A percentile compares a stretch with the other conserved stretches of the same genome.
These are phyloP conservation scores for Guyanaporus albipodus DNA, from an alignment of 768 basidiomycete species.

Conservation along the genomic window DNA sequence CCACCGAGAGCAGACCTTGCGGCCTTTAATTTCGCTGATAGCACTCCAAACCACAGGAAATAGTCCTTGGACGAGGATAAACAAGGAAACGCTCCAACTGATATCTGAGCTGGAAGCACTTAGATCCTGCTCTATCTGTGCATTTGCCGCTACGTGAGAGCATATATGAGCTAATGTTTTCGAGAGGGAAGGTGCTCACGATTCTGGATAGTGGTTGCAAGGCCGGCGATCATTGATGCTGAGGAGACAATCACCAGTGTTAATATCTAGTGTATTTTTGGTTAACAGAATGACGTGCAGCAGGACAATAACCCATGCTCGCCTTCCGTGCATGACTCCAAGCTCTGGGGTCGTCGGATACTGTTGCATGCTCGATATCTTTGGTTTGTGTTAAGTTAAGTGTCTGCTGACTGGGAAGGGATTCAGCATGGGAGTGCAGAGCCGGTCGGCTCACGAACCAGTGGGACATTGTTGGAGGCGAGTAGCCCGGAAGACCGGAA, in stretches of 20 bases:
- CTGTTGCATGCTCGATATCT: slow-evolving; percentile 38
- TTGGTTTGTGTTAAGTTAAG: not conserved
- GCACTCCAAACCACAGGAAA: slow-evolving; percentile 68
- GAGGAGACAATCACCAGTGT: slow-evolving; percentile 27
- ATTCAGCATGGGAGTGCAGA: not conserved
- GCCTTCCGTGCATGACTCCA: slow-evolving; percentile 60
- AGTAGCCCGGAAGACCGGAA: not conserved
- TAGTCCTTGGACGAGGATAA: slow-evolving; percentile 66
- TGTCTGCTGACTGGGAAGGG: not conserved
- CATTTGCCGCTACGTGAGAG: slow-evolving; percentile 53
- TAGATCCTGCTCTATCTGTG: slow-evolving; percentile 57
- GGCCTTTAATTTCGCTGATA: slow-evolving; percentile 71
- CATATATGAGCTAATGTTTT: not conserved
- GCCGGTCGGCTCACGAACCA: slow-evolving; percentile 6
- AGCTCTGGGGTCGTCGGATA: slow-evolving; percentile 56
- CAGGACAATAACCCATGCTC: not conserved
- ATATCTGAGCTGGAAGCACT: slow-evolving; percentile 60
- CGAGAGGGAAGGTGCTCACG: slow-evolving; percentile 15
- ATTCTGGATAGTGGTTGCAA: slow-evolving; percentile 26
- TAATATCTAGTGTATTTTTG: slow-evolving; percentile 14
- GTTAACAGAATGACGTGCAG: not conserved
- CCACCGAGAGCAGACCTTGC: slow-evolving; percentile 44
- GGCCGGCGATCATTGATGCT: slow-evolving; percentile 26
- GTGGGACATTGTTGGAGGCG: slow-evolving; percentile 6
- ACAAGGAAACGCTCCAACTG: slow-evolving; percentile 64